Conservation (phyloP, 2,329 filamentous ascomycete genomes). For the Madurella mycetomatis region DNA sequence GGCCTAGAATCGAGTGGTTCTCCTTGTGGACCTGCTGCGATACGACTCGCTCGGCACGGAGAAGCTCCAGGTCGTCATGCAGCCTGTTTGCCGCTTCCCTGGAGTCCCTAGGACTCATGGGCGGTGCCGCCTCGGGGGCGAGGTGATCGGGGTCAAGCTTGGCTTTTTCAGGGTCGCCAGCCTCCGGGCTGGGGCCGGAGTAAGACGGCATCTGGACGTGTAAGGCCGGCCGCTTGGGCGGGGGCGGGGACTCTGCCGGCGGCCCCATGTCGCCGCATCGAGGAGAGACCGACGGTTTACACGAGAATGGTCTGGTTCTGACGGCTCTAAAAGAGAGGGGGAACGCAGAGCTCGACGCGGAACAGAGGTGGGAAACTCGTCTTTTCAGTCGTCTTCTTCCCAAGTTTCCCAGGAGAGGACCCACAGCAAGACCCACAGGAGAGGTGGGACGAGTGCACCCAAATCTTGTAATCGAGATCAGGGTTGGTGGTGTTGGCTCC, state of each 20-base stretch:
- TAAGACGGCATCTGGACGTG: slow-evolving; percentile 22
- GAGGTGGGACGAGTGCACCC: slow-evolving; percentile 12
- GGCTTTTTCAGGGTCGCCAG: slow-evolving; percentile 5
- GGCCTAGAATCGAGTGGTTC: slow-evolving; percentile 12
- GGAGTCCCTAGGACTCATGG: slow-evolving; percentile 23
- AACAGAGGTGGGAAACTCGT: not conserved
- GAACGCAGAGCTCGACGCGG: not conserved
- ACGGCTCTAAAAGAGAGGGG: not conserved
- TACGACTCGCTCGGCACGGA: slow-evolving; percentile 44
- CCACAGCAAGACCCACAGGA: slow-evolving; percentile 14
- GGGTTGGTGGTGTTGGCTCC: slow-evolving; percentile 12
- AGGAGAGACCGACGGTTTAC: not conserved
- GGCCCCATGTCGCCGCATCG: slow-evolving; percentile 15
- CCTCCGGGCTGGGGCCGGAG: slow-evolving; percentile 5
- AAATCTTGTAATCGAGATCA: slow-evolving; percentile 2
- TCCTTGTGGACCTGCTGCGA: slow-evolving; percentile 40
- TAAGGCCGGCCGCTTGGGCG: slow-evolving; percentile 14
- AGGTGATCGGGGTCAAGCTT: slow-evolving; percentile 18
- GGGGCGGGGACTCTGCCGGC: slow-evolving; percentile 6
- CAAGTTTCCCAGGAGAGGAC: slow-evolving; percentile 6
- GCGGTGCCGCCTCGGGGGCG: slow-evolving; percentile 13
- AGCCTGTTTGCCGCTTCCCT: slow-evolving; percentile 36
- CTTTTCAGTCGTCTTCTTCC: slow-evolving; percentile 1
- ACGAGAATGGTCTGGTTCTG: not conserved
- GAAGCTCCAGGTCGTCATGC: slow-evolving; percentile 46